Percentiles rank a stretch among this genome's conserved stretches.
phyloP scores from a whole-genome alignment of 495 filamentous ascomycete genomes.

The Penicillium silybi region DNA sequence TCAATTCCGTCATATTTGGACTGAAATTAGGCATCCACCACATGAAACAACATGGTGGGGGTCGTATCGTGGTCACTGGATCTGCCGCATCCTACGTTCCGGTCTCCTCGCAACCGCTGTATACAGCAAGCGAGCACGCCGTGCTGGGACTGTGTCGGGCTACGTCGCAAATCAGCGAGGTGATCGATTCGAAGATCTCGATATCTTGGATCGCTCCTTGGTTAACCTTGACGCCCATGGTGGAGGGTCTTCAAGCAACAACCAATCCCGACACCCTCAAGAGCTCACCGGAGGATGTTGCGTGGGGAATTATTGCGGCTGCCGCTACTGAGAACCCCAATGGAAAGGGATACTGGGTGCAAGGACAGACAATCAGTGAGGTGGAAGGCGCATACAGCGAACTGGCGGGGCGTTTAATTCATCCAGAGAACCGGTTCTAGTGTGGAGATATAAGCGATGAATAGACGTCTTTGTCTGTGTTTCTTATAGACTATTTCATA shows the following conservation, averaged over 20 bases:
- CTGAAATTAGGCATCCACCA: slow-evolving; percentile 19
- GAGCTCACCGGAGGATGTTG: slow-evolving; percentile 14
- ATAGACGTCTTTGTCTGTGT: neutral
- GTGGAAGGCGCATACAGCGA: slow-evolving; percentile 21
- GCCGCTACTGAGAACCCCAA: slow-evolving; percentile 6
- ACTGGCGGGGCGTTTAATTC: slow-evolving; percentile 13
- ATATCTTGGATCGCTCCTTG: slow-evolving; percentile 22
- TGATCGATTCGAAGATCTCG: slow-evolving; percentile 7
- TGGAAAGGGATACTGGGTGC: slow-evolving; percentile 25
- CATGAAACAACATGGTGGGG: slow-evolving; percentile 14
- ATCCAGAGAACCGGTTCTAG: slow-evolving; percentile 19
- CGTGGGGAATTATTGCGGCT: slow-evolving; percentile 16
- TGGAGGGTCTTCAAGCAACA: slow-evolving; percentile 10
- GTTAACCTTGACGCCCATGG: slow-evolving; percentile 21
- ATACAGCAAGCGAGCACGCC: slow-evolving; percentile 18
- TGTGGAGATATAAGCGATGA: too few species aligned
- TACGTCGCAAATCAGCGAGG: slow-evolving; percentile 13
- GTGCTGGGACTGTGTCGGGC: slow-evolving; percentile 20
- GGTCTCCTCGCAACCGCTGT: slow-evolving; percentile 18
- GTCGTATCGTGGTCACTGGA: slow-evolving; percentile 14
- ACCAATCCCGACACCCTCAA: slow-evolving; percentile 9
- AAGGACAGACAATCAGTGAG: slow-evolving; percentile 16
- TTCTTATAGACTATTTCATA: too few species aligned
- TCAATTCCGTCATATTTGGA: slow-evolving; percentile 17
- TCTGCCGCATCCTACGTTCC: slow-evolving; percentile 24